Base-by-base conservation (phyloP, 306 rosid genomes). In the Rubus idaeus region DNA sequence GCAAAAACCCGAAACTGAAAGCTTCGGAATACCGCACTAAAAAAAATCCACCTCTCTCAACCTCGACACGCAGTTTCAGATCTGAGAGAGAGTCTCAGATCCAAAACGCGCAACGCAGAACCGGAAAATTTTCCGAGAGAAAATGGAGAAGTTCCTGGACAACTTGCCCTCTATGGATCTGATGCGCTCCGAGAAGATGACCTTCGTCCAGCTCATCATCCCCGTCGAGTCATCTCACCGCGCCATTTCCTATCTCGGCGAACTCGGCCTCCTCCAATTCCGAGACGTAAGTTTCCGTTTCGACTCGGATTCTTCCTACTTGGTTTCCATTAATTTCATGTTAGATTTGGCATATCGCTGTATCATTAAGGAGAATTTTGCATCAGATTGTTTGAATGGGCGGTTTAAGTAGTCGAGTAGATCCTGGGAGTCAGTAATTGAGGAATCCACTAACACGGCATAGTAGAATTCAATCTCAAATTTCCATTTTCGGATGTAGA, bases 101-200 rank as follows among this genome's bases (percentile, higher is more conserved):
- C 80, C 56, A 26, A 68, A 64, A 42, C 61, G 49, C 35, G 1
- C 35, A 30, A 30, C 42, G 23, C 4, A 6, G 37, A 37, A 66
- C 21, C 45, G 42, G 51, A 30, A 23, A 30, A 42, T 62, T 87
- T 81, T 76, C 91, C 62, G 78, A 86, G 82, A 42, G 84, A 89
- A 93, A 89, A 92, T 91, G 96, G 97, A 83, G 12, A 81, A 88
- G 78, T 93, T 96, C 82, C 66, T 89, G 4, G 91, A 91, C 52
- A 91, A 90, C 82, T 79, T 93, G 71, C 89, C 97, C 58, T 50
- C 96, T 44, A 93, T 93, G 98, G 99, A 96, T 91, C 94, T 96
- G 90, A 89, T 93, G 98, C 98, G 99, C 78, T 96, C 99, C 50
- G 99, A 96, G 97, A 88, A 88, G 94, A 96, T 96, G 99, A 87